Base-by-base conservation (phyloP, 1,139 yeast genomes). In the Nakaseomyces uthaithaninus region DNA sequence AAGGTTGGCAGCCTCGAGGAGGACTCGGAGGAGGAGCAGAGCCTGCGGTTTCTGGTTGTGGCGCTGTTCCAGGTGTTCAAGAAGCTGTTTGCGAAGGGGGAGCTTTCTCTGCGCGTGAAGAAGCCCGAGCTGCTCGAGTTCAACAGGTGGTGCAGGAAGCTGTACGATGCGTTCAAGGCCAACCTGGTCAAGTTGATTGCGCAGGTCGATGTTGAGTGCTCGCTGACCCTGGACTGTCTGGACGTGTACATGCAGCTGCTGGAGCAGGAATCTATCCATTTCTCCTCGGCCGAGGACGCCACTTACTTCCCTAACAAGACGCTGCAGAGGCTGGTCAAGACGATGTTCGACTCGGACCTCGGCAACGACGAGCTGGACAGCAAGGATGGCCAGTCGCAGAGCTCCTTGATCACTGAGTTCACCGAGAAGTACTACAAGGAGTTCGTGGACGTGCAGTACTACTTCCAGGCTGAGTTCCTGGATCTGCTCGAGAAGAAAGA, bases 361-460 rank as follows among this genome's bases (percentile, higher is more conserved):
- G 68, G 67, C 3, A 59, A 61, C 2, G 43, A 66, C 3, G 53
- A 66, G 27, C 52, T 60, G 3, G 78, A 77, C 50, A 74, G 74
- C 1, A 63, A 75, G 0, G 66, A 69, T 28, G 62, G 62, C 2
- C 51, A 54, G 30, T 56, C 62, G 1, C 70, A 72, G 40, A 75
- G 73, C 53, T 72, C 78, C 42, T 51, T 83, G 19, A 49, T 80
- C 6, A 63, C 73, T 43, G 87, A 81, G 53, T 82, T 84, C 51
- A 56, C 70, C 33, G 77, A 72, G 17, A 67, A 66, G 27, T 76
- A 72, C 45, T 77, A 80, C 52, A 55, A 58, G 25, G 67, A 68
- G 44, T 68, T 69, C 55, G 77, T 80, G 68, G 93, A 82, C 56
- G 63, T 82, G 42, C 85, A 80, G 54, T 79, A 66, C 52, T 81